phyloP scores from a whole-genome alignment of 176 grass and related monocot genomes.

The Microstegium vimineum region DNA sequence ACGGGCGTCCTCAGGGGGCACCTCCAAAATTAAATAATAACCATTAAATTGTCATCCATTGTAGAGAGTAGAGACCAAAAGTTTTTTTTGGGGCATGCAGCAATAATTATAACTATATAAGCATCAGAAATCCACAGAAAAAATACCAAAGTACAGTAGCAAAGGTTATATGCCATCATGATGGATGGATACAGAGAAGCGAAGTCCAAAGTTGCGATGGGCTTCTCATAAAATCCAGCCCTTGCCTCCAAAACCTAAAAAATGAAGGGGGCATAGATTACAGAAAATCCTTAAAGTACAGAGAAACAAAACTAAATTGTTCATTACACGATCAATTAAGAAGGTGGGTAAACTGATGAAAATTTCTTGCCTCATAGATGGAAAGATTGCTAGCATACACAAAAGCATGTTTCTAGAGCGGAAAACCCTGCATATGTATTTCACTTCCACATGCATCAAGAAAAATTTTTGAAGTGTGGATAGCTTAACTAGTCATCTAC shows the following conservation, averaged over 20 bases:
- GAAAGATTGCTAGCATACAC: background rate
- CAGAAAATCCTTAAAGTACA: background rate
- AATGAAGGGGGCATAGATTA: constrained; percentile 1
- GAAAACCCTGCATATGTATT: background rate
- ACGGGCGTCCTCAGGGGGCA: constrained; percentile 78
- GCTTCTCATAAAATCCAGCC: constrained; percentile 97
- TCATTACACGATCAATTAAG: background rate
- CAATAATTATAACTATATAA: background rate
- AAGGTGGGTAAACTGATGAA: background rate
- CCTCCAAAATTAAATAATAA: constrained; percentile 47
- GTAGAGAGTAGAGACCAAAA: constrained; percentile 1
- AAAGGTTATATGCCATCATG: constrained; percentile 99
- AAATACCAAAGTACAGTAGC: constrained; percentile 98
- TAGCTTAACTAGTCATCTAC: background rate
- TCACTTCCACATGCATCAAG: background rate
- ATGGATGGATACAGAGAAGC: constrained; percentile 99
- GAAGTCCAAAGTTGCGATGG: constrained; percentile 98
- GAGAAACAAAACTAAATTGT: background rate
- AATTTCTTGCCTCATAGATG: background rate
- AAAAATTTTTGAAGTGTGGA: background rate
- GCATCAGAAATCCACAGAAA: background rate
- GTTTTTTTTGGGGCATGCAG: background rate
- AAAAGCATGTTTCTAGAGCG: background rate
- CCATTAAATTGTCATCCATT: constrained; percentile 17
- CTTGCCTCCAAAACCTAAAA: constrained; percentile 96